Evolutionary conservation across 139 green algal species (phyloP), one percentile per base, ranked within the genome.

Genomic region (Tetradesmus lagerheimii): DNA sequence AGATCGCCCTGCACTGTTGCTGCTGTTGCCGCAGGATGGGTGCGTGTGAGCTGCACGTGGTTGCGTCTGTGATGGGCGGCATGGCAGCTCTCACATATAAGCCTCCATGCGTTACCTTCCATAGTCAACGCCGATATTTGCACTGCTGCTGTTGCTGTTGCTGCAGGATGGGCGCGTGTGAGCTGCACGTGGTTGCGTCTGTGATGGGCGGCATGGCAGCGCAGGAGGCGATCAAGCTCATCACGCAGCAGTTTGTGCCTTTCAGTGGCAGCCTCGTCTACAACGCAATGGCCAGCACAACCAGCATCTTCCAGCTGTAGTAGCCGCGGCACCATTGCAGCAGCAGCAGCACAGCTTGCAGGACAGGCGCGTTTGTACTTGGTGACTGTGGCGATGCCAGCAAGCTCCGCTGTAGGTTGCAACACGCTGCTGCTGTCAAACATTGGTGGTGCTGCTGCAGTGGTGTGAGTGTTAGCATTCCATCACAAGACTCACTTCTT

Each of bases 171-270:
- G 97, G 95, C 23, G 96, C 92, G 2, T 86, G 85, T 1, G 98
- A 99, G 94, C 94, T 99, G 71, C 98, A 99, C 89, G 91, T 92
- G 25, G 91, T 99, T 38, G 97, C 94, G 18, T 93, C 97, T 3
- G 89, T 99, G 45, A 94, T 99, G 89, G 98, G 97, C 2, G 98
- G 97, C n/a, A 96, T 99, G 43, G 98, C 95, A 0, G 93, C 93
- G 18, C 97, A 99, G 91, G 98, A 99, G 90, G 97, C 94, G 37
- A 99, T 99, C 92, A 99, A 99, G 93, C 93, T 99, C 4, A 86
- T 99, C 20, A 99, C 98, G 0, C 84, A 93, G 37, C 97, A 99
- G 92, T 99, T 99, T 93, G 96, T 98, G 83, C 96, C 97, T 0
- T 75, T 98, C 43, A 74, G 62, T 0, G 98, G 96, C 8, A 96